phyloP scores from a whole-genome alignment of 2,329 filamentous ascomycete species.

The Trichoderma arundinaceum region DNA sequence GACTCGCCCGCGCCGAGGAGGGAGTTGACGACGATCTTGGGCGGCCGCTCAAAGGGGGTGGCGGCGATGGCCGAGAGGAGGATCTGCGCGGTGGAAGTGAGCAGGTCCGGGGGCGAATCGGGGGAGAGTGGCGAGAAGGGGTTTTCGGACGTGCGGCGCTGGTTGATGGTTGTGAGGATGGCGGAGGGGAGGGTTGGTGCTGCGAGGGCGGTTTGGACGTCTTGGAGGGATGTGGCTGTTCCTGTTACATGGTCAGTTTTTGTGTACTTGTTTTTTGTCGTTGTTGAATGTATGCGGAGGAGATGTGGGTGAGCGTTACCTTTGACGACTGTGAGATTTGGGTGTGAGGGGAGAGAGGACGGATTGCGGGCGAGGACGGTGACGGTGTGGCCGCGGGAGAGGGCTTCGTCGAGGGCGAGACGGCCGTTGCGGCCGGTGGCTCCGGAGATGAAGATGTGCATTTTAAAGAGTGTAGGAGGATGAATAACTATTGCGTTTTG shows the following conservation, averaged over 20 bases:
- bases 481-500: neutral
- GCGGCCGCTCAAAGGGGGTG: constrained; percentile 35
- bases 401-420: constrained; percentile 49
- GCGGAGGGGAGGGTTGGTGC: constrained; percentile 40
- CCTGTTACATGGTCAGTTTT: no score
- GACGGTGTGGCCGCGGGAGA: constrained; percentile 50
- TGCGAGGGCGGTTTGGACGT: constrained; percentile 47
- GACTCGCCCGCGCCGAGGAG: constrained; percentile 57
- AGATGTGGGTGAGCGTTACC: no score
- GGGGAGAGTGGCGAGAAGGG: constrained; percentile 52
- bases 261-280: neutral
- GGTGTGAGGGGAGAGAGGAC: constrained; percentile 39
- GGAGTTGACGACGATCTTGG: constrained; percentile 56
- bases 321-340: constrained; percentile 47
- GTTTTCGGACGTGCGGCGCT: constrained; percentile 52
- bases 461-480: constrained; percentile 32
- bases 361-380: constrained; percentile 53
- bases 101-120: constrained; percentile 51
- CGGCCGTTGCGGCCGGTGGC: constrained; percentile 55
- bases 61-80: constrained; percentile 47
- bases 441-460: constrained; percentile 55
- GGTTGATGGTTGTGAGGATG: constrained; percentile 57
- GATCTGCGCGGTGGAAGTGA: constrained; percentile 51
- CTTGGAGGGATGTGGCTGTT: constrained; percentile 43
- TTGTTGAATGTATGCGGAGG: no score